Evolutionary conservation across 225 moss, liverwort and hornwort species (phyloP).

Genomic region (Polytrichum formosum): DNA sequence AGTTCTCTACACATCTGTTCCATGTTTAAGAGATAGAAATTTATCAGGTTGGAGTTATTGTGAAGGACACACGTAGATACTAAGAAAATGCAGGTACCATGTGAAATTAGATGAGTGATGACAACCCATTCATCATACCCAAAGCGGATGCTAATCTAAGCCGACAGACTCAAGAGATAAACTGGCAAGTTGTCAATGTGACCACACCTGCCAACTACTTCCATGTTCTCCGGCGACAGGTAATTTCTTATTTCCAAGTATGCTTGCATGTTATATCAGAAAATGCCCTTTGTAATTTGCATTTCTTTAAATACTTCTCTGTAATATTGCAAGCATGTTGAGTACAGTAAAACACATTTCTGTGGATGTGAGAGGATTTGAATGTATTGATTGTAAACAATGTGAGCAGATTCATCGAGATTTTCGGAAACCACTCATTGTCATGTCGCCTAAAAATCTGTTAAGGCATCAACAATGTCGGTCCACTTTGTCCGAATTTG

Average conservation of each 20-base stretch:
- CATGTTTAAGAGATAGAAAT: no score
- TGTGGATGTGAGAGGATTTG: no score
- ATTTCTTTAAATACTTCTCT: no score
- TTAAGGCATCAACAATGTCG: constrained; percentile 74
- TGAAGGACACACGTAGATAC: constrained; percentile 29
- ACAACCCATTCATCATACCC: constrained; percentile 73
- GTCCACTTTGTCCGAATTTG: constrained; percentile 74
- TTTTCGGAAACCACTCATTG: constrained; percentile 86
- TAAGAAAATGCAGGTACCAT: constrained; percentile 32
- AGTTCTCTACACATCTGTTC: no score
- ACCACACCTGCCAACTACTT: constrained; percentile 72
- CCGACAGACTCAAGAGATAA: constrained; percentile 62
- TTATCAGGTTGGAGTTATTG: no score
- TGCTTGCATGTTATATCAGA: not conserved
- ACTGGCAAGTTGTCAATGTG: constrained; percentile 73
- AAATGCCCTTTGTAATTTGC: not conserved
- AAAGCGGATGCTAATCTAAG: constrained; percentile 68
- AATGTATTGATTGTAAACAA: not conserved
- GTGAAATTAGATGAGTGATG: constrained; percentile 76
- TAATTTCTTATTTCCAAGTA: constrained; percentile 8
- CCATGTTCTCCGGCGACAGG: constrained; percentile 65
- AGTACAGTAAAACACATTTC: no score
- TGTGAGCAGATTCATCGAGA: constrained; percentile 73
- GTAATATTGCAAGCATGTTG: no score
- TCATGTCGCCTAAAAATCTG: constrained; percentile 91